These are phyloP conservation scores for Monilinia vaccinii-corymbosi DNA, from an alignment of 2,329 filamentous ascomycete genomes.

Conservation along the genomic window DNA sequence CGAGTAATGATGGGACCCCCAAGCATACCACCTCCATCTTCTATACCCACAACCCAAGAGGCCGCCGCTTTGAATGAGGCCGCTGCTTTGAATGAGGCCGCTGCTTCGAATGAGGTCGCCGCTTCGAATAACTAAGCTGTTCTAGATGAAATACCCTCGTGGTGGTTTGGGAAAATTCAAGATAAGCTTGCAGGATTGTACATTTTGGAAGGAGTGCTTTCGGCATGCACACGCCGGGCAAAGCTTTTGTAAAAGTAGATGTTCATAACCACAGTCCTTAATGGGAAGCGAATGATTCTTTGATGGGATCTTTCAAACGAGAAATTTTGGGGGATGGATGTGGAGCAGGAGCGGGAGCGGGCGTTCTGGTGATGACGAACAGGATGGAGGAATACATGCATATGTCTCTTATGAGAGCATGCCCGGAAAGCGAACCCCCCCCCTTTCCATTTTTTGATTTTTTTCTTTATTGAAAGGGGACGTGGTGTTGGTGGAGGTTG, in stretches of 20 bases:
- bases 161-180: background rate
- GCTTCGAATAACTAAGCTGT: background rate
- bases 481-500: background rate
- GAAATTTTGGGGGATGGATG: background rate
- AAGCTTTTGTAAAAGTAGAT: slow-evolving; percentile 7
- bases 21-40: slow-evolving; percentile 10
- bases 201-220: background rate
- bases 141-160: background rate
- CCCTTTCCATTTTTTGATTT: background rate
- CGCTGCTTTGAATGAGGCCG: background rate
- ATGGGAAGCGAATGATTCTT: background rate
- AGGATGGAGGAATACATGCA: background rate
- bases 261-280: background rate
- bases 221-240: background rate
- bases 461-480: background rate
- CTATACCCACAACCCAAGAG: background rate
- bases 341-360: background rate
- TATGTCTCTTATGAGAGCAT: background rate
- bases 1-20: slow-evolving; percentile 21
- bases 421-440: background rate
- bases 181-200: background rate
- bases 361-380: background rate
- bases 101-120: background rate
- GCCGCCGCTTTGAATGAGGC: background rate
- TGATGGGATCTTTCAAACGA: slow-evolving; percentile 1